Conservation (phyloP, 129 eudicot genomes). For the Gnaphalium uliginosum region DNA sequence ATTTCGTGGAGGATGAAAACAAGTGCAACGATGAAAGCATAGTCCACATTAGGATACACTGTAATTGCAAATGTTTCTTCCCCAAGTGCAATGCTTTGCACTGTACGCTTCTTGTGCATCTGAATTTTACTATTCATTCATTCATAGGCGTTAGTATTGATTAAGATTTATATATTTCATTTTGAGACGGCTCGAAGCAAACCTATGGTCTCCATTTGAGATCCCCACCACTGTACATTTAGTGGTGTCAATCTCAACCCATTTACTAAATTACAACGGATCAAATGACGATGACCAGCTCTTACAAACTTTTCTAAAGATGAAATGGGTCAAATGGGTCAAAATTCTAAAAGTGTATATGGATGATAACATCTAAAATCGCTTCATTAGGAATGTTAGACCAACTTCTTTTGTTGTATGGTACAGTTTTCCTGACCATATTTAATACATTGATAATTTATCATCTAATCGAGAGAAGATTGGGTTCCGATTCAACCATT, state of each 20-base stretch:
- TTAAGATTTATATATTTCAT: not conserved
- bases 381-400: too few relatives aligned
- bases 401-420: too few relatives aligned
- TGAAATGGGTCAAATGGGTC: not conserved
- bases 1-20: constrained; percentile 44
- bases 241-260: not conserved
- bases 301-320: not conserved
- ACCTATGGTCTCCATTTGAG: not conserved
- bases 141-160: not conserved
- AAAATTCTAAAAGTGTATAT: not conserved
- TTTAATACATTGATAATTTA: too few relatives aligned
- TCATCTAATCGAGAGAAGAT: too few relatives aligned
- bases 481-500: too few relatives aligned
- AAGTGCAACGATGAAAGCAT: constrained; percentile 52
- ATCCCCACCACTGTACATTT: not conserved
- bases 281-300: not conserved
- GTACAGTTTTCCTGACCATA: too few relatives aligned
- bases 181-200: not conserved
- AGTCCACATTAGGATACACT: constrained; percentile 50
- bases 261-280: not conserved
- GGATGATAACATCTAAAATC: not conserved
- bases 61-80: constrained; percentile 50
- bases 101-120: constrained; percentile 50
- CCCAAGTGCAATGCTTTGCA: constrained; percentile 43
- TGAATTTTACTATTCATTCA: not conserved